phyloP scores from a whole-genome alignment of 1,284 basidiomycete species.

The Leccinum fallax region DNA sequence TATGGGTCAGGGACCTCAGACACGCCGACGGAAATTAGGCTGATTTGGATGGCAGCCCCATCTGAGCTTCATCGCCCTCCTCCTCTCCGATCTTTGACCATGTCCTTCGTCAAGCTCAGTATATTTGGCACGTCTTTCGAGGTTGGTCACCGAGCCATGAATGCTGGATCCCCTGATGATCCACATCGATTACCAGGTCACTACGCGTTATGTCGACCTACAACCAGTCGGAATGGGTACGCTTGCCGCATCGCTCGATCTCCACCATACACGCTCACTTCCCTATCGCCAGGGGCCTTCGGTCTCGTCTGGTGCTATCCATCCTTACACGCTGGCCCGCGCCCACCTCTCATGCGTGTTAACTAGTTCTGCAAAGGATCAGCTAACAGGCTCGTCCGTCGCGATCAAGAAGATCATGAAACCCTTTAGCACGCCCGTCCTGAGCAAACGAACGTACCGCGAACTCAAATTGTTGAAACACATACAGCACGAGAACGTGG shows the following conservation, averaged over 20 bases:
- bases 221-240: constrained; percentile 99
- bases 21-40: constrained; percentile 24
- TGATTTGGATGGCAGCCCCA: neutral
- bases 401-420: constrained; percentile 99
- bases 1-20: constrained; percentile 27
- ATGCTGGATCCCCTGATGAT: constrained; percentile 20
- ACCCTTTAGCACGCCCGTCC: constrained; percentile 96
- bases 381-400: constrained; percentile 91
- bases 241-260: constrained; percentile 37
- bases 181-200: constrained; percentile 60
- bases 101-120: constrained; percentile 97
- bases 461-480: constrained; percentile 99
- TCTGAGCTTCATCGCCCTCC: neutral
- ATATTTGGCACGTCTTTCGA: constrained; percentile 98
- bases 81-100: constrained; percentile 30
- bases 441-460: constrained; percentile 96
- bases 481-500: constrained; percentile 96
- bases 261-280: constrained; percentile 16
- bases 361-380: constrained; percentile 92
- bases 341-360: constrained; percentile 10
- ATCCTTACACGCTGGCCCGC: constrained; percentile 28
- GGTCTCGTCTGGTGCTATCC: constrained; percentile 84
- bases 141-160: constrained; percentile 44
- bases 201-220: constrained; percentile 97
- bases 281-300: constrained; percentile 67